These are phyloP conservation scores for Cudoniella acicularis DNA, from an alignment of 495 filamentous ascomycete species.

Conservation along the genomic window DNA sequence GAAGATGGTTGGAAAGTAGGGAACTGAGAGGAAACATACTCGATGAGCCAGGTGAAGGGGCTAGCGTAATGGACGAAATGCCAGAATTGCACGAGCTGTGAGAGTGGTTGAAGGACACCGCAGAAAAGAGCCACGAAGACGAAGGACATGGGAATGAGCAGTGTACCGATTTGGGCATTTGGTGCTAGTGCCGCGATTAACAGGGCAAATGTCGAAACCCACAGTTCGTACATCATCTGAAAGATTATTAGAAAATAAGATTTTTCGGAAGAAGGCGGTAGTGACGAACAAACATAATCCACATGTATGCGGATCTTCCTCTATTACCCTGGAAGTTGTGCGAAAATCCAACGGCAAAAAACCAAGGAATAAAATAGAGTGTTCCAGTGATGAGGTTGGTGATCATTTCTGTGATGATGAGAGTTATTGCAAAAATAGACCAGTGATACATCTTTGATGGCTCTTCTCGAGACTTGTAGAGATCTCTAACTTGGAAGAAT, in stretches of 20 bases:
- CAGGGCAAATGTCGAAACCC: conserved; percentile 67
- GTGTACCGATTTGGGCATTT: conserved; percentile 63
- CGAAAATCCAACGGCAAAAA: conserved; percentile 2
- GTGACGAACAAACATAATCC: not conserved
- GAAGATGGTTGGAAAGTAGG: not conserved
- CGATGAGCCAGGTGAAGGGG: conserved; percentile 62
- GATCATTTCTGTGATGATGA: conserved; percentile 64
- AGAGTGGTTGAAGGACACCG: conserved; percentile 54
- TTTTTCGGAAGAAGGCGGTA: not conserved
- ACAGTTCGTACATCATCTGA: conserved; percentile 58
- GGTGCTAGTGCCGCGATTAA: conserved; percentile 68
- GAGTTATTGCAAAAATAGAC: conserved; percentile 60
- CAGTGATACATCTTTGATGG: conserved; percentile 67
- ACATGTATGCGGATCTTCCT: not conserved
- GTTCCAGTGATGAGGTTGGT: conserved; percentile 55
- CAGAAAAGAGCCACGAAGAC: conserved; percentile 57
- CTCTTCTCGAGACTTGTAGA: conserved; percentile 64
- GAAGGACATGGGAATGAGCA: conserved; percentile 62
- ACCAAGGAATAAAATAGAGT: not conserved
- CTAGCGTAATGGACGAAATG: conserved; percentile 65
- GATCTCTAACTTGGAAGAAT: conserved; percentile 55
- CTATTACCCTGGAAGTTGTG: not conserved
- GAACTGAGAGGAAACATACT: too few species aligned
- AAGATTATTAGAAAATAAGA: not conserved
- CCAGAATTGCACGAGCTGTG: conserved; percentile 52